These are phyloP conservation scores for Heliosperma pusillum DNA, from an alignment of 148 eudicot species.

Conservation along the genomic window DNA sequence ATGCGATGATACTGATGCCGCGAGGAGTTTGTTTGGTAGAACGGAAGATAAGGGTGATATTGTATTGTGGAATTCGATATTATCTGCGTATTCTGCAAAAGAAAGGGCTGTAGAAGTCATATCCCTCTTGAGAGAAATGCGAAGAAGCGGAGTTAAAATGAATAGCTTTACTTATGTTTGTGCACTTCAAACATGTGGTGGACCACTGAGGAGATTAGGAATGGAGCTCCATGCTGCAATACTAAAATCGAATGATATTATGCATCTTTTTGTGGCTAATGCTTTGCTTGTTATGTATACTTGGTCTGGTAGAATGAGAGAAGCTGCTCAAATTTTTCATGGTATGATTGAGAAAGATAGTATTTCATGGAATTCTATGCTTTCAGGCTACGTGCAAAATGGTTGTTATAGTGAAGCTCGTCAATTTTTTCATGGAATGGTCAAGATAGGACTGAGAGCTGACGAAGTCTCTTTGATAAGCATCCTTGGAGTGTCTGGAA, in stretches of 20 bases:
- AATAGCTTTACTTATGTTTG: conserved; percentile 72
- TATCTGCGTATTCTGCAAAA: conserved; percentile 47
- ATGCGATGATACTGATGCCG: conserved; percentile 41
- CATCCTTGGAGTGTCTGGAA: conserved; percentile 58
- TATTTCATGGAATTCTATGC: conserved; percentile 76
- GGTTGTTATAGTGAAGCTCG: conserved; percentile 52
- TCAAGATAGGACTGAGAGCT: conserved; percentile 44
- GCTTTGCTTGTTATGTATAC: conserved; percentile 77
- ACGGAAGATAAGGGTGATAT: conserved; percentile 49
- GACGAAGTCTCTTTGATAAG: conserved; percentile 62
- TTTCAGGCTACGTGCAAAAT: conserved; percentile 64
- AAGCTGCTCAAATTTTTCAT: conserved; percentile 48
- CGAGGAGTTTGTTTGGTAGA: conserved; percentile 47
- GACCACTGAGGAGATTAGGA: conserved; percentile 40
- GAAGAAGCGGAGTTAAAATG: conserved; percentile 37
- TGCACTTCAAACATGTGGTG: conserved; percentile 64
- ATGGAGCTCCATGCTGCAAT: conserved; percentile 63
- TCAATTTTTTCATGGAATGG: conserved; percentile 40
- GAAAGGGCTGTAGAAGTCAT: conserved; percentile 52
- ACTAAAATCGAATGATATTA: conserved; percentile 40
- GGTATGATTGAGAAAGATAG: conserved; percentile 49
- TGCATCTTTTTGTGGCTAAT: conserved; percentile 65
- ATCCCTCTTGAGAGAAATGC: conserved; percentile 57
- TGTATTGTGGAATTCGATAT: conserved; percentile 76
- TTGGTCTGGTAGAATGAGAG: conserved; percentile 55